Evolutionary conservation across 1,139 yeast species (phyloP).

Genomic region (Ogataea hybrid): DNA sequence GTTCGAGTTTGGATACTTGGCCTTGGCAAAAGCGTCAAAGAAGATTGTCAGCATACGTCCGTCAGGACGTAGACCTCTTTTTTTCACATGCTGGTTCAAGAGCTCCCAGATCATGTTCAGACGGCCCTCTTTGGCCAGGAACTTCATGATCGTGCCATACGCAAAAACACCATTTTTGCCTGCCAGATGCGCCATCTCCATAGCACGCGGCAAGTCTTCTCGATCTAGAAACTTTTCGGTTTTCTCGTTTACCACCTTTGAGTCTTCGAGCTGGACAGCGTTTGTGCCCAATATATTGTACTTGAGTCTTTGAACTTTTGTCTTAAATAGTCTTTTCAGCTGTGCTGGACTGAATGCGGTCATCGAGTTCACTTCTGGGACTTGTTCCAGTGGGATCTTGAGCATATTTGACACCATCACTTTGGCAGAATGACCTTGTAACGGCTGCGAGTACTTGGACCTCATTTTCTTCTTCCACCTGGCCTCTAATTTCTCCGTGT

Average conservation of each 20-base stretch:
- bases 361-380: conserved; percentile 25
- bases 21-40: conserved; percentile 55
- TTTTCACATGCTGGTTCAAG: conserved; percentile 49
- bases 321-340: conserved; percentile 30
- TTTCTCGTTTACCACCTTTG: conserved; percentile 52
- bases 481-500: conserved; percentile 19
- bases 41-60: conserved; percentile 54
- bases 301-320: conserved; percentile 43
- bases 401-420: conserved; percentile 21
- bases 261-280: conserved; percentile 54
- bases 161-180: conserved; percentile 52
- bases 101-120: conserved; percentile 48
- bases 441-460: conserved; percentile 24
- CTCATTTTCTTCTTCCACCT: conserved; percentile 15
- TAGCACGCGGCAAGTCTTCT: conserved; percentile 52
- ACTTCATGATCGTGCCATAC: conserved; percentile 56
- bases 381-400: conserved; percentile 19
- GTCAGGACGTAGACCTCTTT: conserved; percentile 56
- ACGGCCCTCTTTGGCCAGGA: conserved; percentile 41
- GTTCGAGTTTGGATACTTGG: conserved; percentile 14
- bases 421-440: conserved; percentile 28
- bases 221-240: conserved; percentile 48
- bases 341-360: conserved; percentile 30
- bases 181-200: conserved; percentile 50
- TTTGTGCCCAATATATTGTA: conserved; percentile 57